Base-by-base conservation (phyloP, 139 green algal species). In the Yamagishiella unicocca region DNA sequence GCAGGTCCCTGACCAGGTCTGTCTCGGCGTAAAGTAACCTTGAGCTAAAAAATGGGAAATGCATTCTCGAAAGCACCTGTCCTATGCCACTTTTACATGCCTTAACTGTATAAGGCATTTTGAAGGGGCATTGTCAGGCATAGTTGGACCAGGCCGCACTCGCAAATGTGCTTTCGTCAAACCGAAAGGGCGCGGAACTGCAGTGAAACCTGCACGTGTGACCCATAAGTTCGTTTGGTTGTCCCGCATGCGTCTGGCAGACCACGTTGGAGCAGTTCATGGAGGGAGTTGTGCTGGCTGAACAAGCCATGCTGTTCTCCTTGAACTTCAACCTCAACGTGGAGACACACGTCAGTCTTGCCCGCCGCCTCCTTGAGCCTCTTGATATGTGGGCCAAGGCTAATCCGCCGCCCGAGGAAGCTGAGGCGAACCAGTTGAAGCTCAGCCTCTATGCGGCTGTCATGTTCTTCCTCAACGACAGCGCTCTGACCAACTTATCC, bases 301-400 rank as follows among this genome's bases (percentile, higher is more conserved):
- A 87, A 67, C 66, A 80, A 67, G 66, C 82, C 62, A 81, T 87
- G 33, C 82, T 87, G 24, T 87, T 81, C 53, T 43, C 82, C 35
- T 14, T 87, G 40, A 87, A 80, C 68, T 87, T 87, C 68, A 79
- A 87, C 82, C 82, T 87, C 12, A 80, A 71, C 82, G 82, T 87
- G 3, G 82, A 87, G 46, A 71, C 66, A n/a, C 67, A 79, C 24
- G 67, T 80, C 35, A 79, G 29, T 46, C 82, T 87, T 8, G 67
- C 67, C 12, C 42, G 50, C 19, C 35, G 82, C 29, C 82, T 87
- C 2, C 46, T 80, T 25, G 50, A 80, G 82, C 50, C 66, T 25
- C 67, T 80, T 3, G 67, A 71, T 71, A 40, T 87, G 14, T 80
- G 50, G 46, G 27, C 50, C 10, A 55, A 50, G 14, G 2, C n/a